These are phyloP conservation scores for Yamadazyma triangularis DNA, from an alignment of 1,139 yeast species.

Conservation along the genomic window DNA sequence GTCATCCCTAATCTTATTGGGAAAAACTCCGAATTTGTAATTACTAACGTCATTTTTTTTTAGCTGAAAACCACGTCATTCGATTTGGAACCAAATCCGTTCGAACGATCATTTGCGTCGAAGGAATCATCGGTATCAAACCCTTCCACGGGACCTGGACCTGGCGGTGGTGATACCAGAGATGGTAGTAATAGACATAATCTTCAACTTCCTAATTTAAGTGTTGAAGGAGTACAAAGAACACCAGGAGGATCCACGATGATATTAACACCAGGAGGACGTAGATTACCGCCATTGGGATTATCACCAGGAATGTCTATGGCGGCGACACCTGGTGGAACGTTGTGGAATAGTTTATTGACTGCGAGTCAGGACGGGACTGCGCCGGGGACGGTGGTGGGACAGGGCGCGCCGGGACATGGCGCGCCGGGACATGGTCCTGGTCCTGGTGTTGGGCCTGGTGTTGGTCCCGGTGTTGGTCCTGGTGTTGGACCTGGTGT, in stretches of 20 bases:
- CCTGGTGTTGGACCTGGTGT: too few relatives aligned
- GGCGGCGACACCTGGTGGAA: conserved; percentile 44
- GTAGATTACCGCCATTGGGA: conserved; percentile 54
- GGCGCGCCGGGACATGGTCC: too few relatives aligned
- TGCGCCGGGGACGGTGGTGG: too few relatives aligned
- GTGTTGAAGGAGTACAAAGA: conserved; percentile 23
- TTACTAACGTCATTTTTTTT: too few relatives aligned
- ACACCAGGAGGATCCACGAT: conserved; percentile 51
- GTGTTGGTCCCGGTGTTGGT: too few relatives aligned
- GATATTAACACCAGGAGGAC: conserved; percentile 56
- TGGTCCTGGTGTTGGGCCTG: too few relatives aligned
- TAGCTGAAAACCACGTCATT: conserved; percentile 49
- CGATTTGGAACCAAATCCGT: conserved; percentile 91
- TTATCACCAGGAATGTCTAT: conserved; percentile 32
- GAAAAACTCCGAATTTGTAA: too few relatives aligned
- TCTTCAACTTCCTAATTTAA: conserved; percentile 31
- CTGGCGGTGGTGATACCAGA: conserved; percentile 3
- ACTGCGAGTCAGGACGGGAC: conserved; percentile 24
- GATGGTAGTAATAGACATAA: conserved; percentile 25
- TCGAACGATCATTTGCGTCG: conserved; percentile 85
- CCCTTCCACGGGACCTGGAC: conserved; percentile 5
- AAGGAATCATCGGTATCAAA: conserved; percentile 25
- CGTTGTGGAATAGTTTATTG: conserved; percentile 45
- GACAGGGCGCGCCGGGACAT: conserved; percentile 1
- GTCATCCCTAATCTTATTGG: too few relatives aligned